A percentile compares a stretch with the other conserved stretches of the same genome.
phyloP scores from a whole-genome alignment of 73 alveolate species.

The Paraurostyla sp. region DNA sequence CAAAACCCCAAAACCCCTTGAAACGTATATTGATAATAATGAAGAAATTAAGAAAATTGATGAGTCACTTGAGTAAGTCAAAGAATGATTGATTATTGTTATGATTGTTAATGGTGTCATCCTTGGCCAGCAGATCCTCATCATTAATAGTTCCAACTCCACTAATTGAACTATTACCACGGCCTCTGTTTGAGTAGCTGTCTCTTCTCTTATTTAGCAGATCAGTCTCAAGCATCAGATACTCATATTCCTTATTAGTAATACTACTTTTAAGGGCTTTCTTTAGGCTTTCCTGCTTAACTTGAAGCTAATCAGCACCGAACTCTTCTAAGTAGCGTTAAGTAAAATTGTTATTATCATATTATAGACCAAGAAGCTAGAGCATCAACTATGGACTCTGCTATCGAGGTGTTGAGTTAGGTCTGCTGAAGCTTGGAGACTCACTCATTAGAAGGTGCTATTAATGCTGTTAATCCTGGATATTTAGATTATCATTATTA shows the following conservation, averaged over 20 bases:
- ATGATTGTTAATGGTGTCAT: not conserved
- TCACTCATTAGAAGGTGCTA: not conserved
- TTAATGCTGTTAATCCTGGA: not conserved
- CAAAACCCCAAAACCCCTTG: too few species aligned
- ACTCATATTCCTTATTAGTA: not conserved
- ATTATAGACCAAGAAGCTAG: conserved; percentile 16
- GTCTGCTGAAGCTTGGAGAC: not conserved
- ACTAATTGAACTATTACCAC: not conserved
- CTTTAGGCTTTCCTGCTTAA: not conserved
- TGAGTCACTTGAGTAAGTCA: not conserved
- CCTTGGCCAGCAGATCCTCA: not conserved
- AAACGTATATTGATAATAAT: too few species aligned
- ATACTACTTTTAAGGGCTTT: conserved; percentile 7
- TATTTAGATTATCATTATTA: not conserved
- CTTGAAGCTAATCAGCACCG: not conserved
- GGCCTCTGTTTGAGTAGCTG: not conserved
- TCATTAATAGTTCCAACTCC: not conserved
- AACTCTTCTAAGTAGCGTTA: conserved; percentile 14
- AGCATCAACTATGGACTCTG: conserved; percentile 16
- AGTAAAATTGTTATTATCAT: not conserved
- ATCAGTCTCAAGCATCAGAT: not conserved
- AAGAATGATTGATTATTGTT: not conserved
- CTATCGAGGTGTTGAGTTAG: not conserved
- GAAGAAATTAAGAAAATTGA: too few species aligned
- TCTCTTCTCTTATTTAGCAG: not conserved